These are phyloP conservation scores for Daldinia bambusicola DNA, from an alignment of 495 filamentous ascomycete genomes.

Conservation along the genomic window DNA sequence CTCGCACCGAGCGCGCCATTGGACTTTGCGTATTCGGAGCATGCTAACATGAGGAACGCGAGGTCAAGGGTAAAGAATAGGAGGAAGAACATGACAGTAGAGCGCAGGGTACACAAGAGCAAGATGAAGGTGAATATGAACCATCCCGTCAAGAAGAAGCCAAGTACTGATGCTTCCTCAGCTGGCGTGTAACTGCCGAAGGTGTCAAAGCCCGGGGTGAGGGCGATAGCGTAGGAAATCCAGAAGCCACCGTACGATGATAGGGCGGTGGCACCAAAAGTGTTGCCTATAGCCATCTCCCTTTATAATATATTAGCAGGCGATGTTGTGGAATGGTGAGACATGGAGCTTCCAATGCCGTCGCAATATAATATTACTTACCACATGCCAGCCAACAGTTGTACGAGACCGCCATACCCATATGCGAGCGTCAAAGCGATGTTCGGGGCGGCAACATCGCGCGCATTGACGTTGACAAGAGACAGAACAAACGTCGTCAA, in stretches of 20 bases:
- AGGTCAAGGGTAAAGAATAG: constrained; percentile 95
- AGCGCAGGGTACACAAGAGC: constrained; percentile 88
- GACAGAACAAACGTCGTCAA: constrained; percentile 95
- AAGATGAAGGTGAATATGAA: constrained; percentile 97
- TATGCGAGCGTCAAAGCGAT: constrained; percentile 77
- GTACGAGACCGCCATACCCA: constrained; percentile 88
- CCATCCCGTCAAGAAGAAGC: constrained; percentile 91
- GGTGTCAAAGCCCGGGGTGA: constrained; percentile 83
- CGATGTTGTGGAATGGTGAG: neutral
- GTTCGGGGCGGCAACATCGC: constrained; percentile 68
- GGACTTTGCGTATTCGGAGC: constrained; percentile 69
- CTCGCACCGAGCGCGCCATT: constrained; percentile 42
- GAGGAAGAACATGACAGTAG: constrained; percentile 94
- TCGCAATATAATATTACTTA: constrained; percentile 61
- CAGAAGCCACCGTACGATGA: constrained; percentile 99
- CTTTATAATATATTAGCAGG: constrained; percentile 55
- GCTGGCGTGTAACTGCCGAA: constrained; percentile 55
- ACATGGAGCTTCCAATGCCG: neutral
- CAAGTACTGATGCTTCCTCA: constrained; percentile 69
- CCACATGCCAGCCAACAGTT: constrained; percentile 98
- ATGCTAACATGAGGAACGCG: constrained; percentile 87
- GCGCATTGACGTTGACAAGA: constrained; percentile 79
- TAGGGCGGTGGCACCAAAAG: constrained; percentile 95
- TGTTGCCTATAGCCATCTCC: constrained; percentile 99
- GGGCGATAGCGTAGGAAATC: constrained; percentile 87